Evolutionary conservation across 2,329 filamentous ascomycete species (phyloP).

Genomic region (Epichloe brachyelytri): DNA sequence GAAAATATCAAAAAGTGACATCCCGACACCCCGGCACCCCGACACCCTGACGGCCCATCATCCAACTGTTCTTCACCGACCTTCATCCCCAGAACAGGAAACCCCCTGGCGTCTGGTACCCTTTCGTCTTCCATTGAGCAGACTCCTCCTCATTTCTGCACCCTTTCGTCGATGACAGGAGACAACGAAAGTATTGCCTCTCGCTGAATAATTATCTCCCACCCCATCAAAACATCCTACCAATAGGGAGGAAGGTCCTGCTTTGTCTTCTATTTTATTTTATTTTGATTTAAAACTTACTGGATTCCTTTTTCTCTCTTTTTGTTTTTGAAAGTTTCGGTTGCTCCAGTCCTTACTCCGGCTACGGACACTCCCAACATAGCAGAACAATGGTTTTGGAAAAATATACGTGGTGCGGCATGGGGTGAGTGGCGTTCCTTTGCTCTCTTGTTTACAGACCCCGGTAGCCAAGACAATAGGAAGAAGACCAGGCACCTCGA

Average conservation of each 20-base stretch:
- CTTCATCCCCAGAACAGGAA: not conserved
- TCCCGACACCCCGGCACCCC: not conserved
- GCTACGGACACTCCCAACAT: not conserved
- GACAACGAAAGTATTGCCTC: too few relatives aligned
- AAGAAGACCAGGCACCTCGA: not conserved
- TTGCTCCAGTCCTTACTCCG: not conserved
- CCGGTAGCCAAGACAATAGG: not conserved
- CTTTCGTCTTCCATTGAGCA: not conserved
- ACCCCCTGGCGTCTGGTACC: not conserved
- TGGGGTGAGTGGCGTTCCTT: slow-evolving; percentile 42
- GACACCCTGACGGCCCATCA: not conserved
- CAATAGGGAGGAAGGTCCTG: too few relatives aligned
- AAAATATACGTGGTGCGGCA: slow-evolving; percentile 63
- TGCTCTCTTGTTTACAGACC: not conserved
- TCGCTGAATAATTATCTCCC: too few relatives aligned
- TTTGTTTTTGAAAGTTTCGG: not conserved
- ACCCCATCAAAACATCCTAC: too few relatives aligned
- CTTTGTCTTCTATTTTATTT: not conserved
- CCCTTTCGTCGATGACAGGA: too few relatives aligned
- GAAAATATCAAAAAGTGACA: not conserved
- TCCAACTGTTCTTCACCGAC: slow-evolving; percentile 1
- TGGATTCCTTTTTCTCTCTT: not conserved
- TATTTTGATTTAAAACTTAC: not conserved
- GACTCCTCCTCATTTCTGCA: not conserved
- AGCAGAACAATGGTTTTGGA: slow-evolving; percentile 45